Evolutionary conservation across 352 stramenopile genomes (phyloP), one percentile per base, ranked within the genome.

Genomic region (Achlya hypogyna): DNA sequence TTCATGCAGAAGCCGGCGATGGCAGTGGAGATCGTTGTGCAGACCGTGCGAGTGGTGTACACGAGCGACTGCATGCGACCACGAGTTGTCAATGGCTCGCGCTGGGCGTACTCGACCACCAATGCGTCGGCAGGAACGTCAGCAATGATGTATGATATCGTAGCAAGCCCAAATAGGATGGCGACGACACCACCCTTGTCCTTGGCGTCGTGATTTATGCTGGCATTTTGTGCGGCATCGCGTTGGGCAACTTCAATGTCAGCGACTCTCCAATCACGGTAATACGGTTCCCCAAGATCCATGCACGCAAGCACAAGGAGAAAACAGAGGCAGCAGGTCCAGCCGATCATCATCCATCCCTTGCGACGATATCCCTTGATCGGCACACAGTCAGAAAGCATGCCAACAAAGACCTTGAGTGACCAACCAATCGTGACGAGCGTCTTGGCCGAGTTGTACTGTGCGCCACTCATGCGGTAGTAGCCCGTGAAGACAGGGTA

Each of bases 21-120:
- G 4, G 65, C 62, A 5, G 60, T 31, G 2, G 82, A 80, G 14
- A 76, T 45, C 23, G 77, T 79, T 53, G 81, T 40, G 22, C 65
- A 69, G 23, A 72, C 47, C 0, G 65, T 67, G 14, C 82, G 77
- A 23, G 84, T 71, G 18, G 87, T 84, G 72, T 89, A 89, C 34
- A 87, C 86, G 16, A 78, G 84, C 31, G 82, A 74, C 67, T 89
- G 82, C 1, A 78, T 71, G 47, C 67, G 78, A 42, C 82, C 82
- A 53, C 82, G 80, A 25, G 78, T 69, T 25, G 86, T 78, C 9
- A 88, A 80, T 20, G 81, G 78, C 47, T 91, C 80, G 45, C 84
- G 75, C 66, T 89, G 82, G 25, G 82, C 80, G 38, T 87, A 75
- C 38, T 88, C 81, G 53, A 88, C 79, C 74, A 91, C 84, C 53